Conservation (phyloP, 176 grass and related monocot species). For the Calamus simplicifolius region DNA sequence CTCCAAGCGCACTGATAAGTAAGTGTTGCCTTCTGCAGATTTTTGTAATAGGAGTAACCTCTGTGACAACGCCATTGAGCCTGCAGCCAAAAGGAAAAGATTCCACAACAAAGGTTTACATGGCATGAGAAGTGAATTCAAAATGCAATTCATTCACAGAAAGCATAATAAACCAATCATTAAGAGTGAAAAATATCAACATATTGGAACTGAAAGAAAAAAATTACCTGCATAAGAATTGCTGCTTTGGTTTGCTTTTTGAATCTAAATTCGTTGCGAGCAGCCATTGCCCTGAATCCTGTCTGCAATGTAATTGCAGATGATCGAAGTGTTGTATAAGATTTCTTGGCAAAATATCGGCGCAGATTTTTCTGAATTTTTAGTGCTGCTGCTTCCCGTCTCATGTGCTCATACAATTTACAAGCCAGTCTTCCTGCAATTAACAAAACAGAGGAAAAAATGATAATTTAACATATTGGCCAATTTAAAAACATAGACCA, state of each 20-base stretch:
- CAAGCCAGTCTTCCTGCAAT: conserved; percentile 70
- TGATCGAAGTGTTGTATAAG: conserved; percentile 37
- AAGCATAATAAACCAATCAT: not conserved
- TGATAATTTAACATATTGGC: too few species aligned
- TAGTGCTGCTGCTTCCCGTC: conserved; percentile 65
- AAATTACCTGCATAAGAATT: conserved; percentile 67
- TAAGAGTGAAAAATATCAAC: conserved; percentile 16
- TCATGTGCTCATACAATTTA: conserved; percentile 50
- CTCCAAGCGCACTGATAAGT: conserved; percentile 87
- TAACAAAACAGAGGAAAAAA: too few species aligned
- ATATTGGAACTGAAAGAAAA: conserved; percentile 6
- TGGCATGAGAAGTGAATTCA: too few species aligned
- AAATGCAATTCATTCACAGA: too few species aligned
- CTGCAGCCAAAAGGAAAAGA: conserved; percentile 18
- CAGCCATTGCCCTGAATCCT: conserved; percentile 57
- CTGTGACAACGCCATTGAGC: conserved; percentile 57
- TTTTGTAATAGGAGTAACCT: conserved; percentile 49
- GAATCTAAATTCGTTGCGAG: conserved; percentile 51
- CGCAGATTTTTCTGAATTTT: conserved; percentile 79
- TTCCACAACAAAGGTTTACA: not conserved
- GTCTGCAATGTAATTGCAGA: conserved; percentile 68
- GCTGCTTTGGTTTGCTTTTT: conserved; percentile 75
- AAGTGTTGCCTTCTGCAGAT: conserved; percentile 49
- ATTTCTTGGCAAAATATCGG: conserved; percentile 64
- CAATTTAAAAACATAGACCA: too few species aligned